Percentiles rank a stretch among this genome's conserved stretches.
phyloP scores from a whole-genome alignment of 306 rosid species.

The Castanea mollissima region DNA sequence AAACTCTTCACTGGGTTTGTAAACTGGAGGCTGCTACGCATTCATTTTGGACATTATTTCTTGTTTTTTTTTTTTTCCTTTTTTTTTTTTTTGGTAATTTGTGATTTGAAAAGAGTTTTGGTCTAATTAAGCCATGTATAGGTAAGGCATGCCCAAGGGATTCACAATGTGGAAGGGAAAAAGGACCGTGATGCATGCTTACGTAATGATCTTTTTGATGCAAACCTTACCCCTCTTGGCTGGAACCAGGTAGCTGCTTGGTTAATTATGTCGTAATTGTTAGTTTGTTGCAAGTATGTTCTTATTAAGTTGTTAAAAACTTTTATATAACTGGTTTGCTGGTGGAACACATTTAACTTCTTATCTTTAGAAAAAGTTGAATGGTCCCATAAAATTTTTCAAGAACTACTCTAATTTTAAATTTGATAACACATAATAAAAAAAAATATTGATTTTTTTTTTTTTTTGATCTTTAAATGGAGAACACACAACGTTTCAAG shows the following conservation, averaged over 20 bases:
- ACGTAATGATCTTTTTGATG: constrained; percentile 78
- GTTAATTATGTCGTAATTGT: constrained; percentile 6
- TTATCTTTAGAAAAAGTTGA: neutral
- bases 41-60: neutral
- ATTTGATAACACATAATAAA: too few species aligned
- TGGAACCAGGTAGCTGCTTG: constrained; percentile 71
- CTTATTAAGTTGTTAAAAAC: neutral
- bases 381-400: neutral
- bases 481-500: neutral
- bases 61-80: neutral
- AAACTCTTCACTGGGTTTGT: constrained; percentile 77
- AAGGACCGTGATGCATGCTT: constrained; percentile 56
- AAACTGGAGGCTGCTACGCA: neutral
- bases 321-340: neutral
- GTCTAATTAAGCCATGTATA: constrained; percentile 24
- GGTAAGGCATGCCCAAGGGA: constrained; percentile 98
- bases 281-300: neutral
- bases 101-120: neutral
- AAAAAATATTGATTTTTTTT: neutral
- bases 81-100: neutral
- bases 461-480: neutral
- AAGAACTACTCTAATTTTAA: neutral
- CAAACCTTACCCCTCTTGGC: constrained; percentile 83
- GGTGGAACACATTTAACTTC: neutral
- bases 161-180: constrained; percentile 85